phyloP scores from a whole-genome alignment of 345 rosid species.

The Erodium maritimum region DNA sequence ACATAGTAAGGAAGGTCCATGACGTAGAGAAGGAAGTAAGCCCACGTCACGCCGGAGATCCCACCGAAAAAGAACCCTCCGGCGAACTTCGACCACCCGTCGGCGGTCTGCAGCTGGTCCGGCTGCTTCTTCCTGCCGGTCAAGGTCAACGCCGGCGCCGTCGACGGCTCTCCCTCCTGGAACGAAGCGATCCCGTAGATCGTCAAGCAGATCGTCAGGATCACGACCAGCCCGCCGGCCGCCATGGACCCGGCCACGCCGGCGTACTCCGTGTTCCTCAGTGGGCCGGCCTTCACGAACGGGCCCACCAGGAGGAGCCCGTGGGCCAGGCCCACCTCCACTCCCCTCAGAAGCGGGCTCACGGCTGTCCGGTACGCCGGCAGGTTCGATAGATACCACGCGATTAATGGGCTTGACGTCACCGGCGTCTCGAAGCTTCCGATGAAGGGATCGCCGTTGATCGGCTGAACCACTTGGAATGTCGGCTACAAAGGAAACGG shows the following conservation, averaged over 20 bases:
- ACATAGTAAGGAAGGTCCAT: conserved; percentile 81
- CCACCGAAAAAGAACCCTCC: conserved; percentile 98
- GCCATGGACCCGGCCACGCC: conserved; percentile 74
- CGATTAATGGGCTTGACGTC: conserved; percentile 86
- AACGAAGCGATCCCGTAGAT: conserved; percentile 76
- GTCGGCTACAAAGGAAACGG: conserved; percentile 61
- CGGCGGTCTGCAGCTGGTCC: conserved; percentile 84
- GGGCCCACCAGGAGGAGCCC: conserved; percentile 86
- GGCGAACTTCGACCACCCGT: conserved; percentile 84
- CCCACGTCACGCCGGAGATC: conserved; percentile 90
- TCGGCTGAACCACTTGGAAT: conserved; percentile 86
- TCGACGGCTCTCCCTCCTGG: conserved; percentile 74
- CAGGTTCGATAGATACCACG: conserved; percentile 93
- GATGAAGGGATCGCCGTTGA: conserved; percentile 94
- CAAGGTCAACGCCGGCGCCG: conserved; percentile 66
- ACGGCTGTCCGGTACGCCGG: conserved; percentile 93
- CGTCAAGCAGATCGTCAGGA: conserved; percentile 78
- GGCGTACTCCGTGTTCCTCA: conserved; percentile 74
- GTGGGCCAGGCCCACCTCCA: conserved; percentile 82
- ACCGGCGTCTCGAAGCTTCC: conserved; percentile 94
- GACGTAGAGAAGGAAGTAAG: conserved; percentile 77
- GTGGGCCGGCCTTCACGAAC: conserved; percentile 75
- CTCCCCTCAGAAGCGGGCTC: conserved; percentile 79
- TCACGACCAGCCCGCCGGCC: conserved; percentile 75
- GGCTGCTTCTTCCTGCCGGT: conserved; percentile 94